Conservation (phyloP, 2,329 filamentous ascomycete genomes). For the Colletotrichum sp. region DNA sequence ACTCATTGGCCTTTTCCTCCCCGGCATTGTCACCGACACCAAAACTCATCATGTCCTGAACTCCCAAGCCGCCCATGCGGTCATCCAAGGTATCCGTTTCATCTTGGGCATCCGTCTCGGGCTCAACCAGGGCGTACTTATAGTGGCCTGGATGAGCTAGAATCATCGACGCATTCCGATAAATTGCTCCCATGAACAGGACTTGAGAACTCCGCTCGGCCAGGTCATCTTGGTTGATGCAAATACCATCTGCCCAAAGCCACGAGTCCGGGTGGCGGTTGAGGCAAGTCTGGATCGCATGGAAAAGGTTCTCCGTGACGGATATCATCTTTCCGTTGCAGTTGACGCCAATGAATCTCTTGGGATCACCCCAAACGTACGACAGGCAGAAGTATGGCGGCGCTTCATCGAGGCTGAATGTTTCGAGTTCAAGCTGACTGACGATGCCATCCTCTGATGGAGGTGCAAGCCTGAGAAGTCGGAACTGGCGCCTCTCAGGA, state of each 20-base stretch:
- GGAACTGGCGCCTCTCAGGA: background rate
- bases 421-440: background rate
- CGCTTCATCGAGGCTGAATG: background rate
- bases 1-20: background rate
- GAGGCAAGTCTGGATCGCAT: background rate
- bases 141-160: background rate
- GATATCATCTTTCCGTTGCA: background rate
- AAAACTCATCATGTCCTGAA: background rate
- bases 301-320: background rate
- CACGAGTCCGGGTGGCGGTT: background rate
- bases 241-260: slow-evolving; percentile 12
- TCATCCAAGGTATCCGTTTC: background rate
- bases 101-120: background rate
- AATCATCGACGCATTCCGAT: background rate
- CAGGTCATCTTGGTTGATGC: slow-evolving; percentile 2
- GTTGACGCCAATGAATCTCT: background rate
- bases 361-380: slow-evolving; percentile 1
- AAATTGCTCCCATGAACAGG: background rate
- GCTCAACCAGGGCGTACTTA: background rate
- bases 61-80: background rate
- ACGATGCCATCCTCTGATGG: background rate
- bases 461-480: background rate
- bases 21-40: background rate
- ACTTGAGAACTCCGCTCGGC: slow-evolving; percentile 1
- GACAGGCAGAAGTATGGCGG: slow-evolving; percentile 3